Evolutionary conservation across 495 filamentous ascomycete species (phyloP).

Genomic region (Bacidia gigantensis): DNA sequence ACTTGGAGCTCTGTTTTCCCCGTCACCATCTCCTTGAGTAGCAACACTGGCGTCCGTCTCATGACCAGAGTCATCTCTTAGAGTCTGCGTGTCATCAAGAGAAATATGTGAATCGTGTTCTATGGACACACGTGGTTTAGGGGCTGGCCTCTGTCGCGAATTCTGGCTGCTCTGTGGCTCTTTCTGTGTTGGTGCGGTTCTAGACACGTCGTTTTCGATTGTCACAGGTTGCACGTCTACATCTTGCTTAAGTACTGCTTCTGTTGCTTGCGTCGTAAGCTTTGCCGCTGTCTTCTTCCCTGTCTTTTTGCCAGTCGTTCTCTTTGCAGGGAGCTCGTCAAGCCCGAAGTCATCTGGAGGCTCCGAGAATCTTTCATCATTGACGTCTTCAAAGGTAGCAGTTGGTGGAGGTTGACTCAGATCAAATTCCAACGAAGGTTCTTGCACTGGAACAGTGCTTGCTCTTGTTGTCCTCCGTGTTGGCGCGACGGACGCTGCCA

Average conservation of each 20-base stretch:
- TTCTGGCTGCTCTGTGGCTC: not conserved
- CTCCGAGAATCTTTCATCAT: not conserved
- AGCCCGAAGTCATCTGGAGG: not conserved
- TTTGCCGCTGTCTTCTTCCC: not conserved
- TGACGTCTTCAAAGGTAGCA: not conserved
- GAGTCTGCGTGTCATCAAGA: not conserved
- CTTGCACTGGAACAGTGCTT: slow-evolving; percentile 8
- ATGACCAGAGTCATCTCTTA: slow-evolving; percentile 24
- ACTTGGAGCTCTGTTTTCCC: slow-evolving; percentile 27
- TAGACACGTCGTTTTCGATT: not conserved
- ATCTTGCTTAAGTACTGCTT: not conserved
- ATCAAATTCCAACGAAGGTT: not conserved
- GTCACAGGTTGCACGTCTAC: not conserved
- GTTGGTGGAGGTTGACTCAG: not conserved
- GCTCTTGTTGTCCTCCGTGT: slow-evolving; percentile 17
- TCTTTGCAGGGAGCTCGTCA: not conserved
- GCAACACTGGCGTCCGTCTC: slow-evolving; percentile 25
- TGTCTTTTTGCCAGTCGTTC: not conserved
- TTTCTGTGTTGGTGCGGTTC: not conserved
- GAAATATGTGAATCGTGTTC: slow-evolving; percentile 10
- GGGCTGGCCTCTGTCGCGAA: not conserved
- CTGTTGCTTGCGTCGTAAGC: not conserved
- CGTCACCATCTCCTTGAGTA: slow-evolving; percentile 22
- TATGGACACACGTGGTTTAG: not conserved
- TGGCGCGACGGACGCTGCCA: slow-evolving; percentile 15